Evolutionary conservation across 805 yeast species (phyloP).

Genomic region (Zygosaccharomyces lentus): DNA sequence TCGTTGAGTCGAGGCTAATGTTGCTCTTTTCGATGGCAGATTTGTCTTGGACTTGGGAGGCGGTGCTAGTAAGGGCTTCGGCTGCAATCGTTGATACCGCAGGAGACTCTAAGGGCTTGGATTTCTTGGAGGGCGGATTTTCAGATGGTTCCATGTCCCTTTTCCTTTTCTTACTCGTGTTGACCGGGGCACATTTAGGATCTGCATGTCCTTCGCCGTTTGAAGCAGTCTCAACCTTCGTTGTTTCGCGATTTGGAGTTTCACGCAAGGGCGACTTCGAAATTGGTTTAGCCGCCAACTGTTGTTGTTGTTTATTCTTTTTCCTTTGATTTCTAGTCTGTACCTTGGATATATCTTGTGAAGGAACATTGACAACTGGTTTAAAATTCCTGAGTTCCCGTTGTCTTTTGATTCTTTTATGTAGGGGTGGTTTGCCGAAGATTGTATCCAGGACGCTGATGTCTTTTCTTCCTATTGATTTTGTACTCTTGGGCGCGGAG

Average conservation of each 20-base stretch:
- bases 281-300: background rate
- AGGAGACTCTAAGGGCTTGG: background rate
- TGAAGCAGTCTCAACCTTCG: too few species aligned
- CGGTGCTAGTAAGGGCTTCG: background rate
- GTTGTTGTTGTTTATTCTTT: background rate
- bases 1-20: slow-evolving; percentile 8
- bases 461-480: slow-evolving; percentile 21
- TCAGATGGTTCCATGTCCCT: background rate
- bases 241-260: background rate
- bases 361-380: slow-evolving; percentile 19
- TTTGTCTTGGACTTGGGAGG: background rate
- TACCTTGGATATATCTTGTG: slow-evolving; percentile 15
- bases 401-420: slow-evolving; percentile 14
- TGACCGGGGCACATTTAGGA: slow-evolving; percentile 1
- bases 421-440: slow-evolving; percentile 13
- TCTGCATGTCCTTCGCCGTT: background rate
- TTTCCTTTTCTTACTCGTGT: slow-evolving; percentile 1
- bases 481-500: slow-evolving; percentile 9
- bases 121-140: background rate
- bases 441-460: slow-evolving; percentile 26
- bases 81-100: background rate
- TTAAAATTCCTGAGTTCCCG: slow-evolving; percentile 17
- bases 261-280: background rate
- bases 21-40: slow-evolving; percentile 4
- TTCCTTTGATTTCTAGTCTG: slow-evolving; percentile 8